Evolutionary conservation across 1,139 yeast species (phyloP), one percentile per base, ranked within the genome.

Genomic region (Pichiaceae sp.): DNA sequence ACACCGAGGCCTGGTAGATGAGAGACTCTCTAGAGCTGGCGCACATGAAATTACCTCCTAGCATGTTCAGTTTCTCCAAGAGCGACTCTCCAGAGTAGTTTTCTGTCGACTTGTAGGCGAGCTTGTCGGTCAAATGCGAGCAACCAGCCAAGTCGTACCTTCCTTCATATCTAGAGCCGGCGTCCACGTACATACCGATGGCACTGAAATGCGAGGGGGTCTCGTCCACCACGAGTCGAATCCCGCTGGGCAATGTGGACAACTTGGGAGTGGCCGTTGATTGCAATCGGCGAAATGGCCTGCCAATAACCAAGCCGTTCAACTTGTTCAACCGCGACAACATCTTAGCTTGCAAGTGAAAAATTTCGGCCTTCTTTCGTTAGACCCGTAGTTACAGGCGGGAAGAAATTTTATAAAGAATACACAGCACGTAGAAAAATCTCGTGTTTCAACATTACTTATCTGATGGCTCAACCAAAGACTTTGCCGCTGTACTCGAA

Each of bases 11-110:
- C 59, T 91, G 97, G 58, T 91, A 91, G 64, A 91, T 76, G 66
- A 91, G 72, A 4, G 93, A 75, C 56, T 91, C 98, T 53, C 98
- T 70, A 21, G 94, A 85, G 1, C 96, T 85, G 1, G 95, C 81
- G 54, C 96, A 84, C 77, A 86, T 89, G 59, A 83, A 87, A 58
- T 89, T 91, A 11, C 98, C 98, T 31, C 98, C 98, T 38, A 91
- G 62, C 36, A 76, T 68, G 38, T 86, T 87, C 46, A 91, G 66
- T 27, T 73, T 71, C 47, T 82, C 82, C 49, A 84, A 70, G 86
- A 91, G 84, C 40, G 81, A 72, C 27, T 70, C 61, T 3, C 87
- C 89, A 2, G 75, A 53, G 41, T 72, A 67, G 38, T 72, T 65
- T 33, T 68, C 60, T 0, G 96, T 86, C 4, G 93, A 75, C 58